Conservation (phyloP, 371 early-diverging fungal genomes). For the Apophysomyces sp. region DNA sequence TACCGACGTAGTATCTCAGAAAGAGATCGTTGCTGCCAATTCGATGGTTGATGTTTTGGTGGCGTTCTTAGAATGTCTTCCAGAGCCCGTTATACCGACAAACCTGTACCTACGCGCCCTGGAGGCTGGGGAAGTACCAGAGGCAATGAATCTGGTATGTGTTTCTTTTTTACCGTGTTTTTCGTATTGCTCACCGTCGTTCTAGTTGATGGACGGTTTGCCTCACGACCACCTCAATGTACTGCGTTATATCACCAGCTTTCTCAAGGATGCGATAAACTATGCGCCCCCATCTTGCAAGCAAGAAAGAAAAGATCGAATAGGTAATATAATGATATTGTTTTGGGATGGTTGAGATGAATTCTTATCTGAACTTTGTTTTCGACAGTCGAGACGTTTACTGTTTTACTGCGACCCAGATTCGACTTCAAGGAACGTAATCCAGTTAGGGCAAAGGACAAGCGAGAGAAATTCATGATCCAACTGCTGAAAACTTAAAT, state of each 20-base stretch:
- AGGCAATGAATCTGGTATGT: slow-evolving; percentile 46
- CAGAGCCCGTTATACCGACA: slow-evolving; percentile 75
- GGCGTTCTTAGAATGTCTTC: slow-evolving; percentile 70
- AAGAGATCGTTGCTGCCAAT: slow-evolving; percentile 64
- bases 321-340: slow-evolving; percentile 36
- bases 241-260: slow-evolving; percentile 74
- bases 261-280: slow-evolving; percentile 66
- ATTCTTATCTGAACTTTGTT: neutral
- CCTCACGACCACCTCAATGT: slow-evolving; percentile 70
- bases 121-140: slow-evolving; percentile 50
- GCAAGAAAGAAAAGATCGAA: slow-evolving; percentile 30
- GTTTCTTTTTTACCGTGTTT: slow-evolving; percentile 14
- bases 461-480: slow-evolving; percentile 30
- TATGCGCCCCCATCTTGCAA: slow-evolving; percentile 31
- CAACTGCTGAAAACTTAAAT: slow-evolving; percentile 18
- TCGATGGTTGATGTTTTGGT: slow-evolving; percentile 79
- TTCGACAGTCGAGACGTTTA: slow-evolving; percentile 38
- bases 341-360: neutral
- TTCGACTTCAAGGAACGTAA: slow-evolving; percentile 42
- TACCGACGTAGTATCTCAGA: slow-evolving; percentile 4
- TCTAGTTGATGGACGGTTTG: slow-evolving; percentile 53
- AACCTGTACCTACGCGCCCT: slow-evolving; percentile 63
- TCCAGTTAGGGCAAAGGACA: slow-evolving; percentile 35
- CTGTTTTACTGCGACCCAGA: slow-evolving; percentile 45
- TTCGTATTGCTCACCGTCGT: slow-evolving; percentile 12